Base-by-base conservation (phyloP, 208 protist species). In the Acanthamoeba lenticulata region DNA sequence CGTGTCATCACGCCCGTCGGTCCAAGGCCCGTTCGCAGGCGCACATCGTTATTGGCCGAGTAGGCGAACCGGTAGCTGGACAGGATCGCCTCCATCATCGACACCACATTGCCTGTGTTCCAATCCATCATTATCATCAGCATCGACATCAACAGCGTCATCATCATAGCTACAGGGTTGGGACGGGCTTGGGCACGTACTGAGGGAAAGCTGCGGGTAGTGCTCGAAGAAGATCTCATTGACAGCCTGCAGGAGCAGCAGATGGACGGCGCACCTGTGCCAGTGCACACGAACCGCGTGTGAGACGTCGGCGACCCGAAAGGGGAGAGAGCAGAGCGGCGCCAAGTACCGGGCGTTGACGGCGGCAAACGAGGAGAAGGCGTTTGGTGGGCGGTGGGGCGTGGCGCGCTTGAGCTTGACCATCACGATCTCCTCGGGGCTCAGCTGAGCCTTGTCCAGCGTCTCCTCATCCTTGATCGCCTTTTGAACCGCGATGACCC, bases 171-270 rank as follows among this genome's bases (percentile, higher is more conserved):
- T 19, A 52, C 5, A 52, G 15, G 45, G 45, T 15, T 52, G 5
- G 9, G n/a, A 72, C 13, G 4, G 32, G 29, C 34, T 21, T 3
- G 2, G 0, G 5, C 62, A 3, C n/a, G 1, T 77, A 77, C 67
- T 34, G 36, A 77, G 29, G 2, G 77, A 88, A n/a, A 88, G 77
- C 11, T 60, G 77, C 77, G 49, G 27, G 32, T 88, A 88, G 77
- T 88, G 77, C 47, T 88, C 77, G 47, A 88, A 88, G 47, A 88
- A 62, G n/a, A 88, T 49, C 45, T 88, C 77, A 32, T 88, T 88
- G 0, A 88, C 40, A 3, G 77, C 40, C 45, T 49, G 40, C 3
- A 88, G 40, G 13, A 88, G 24, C 77, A 88, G 47, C 77, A 88
- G 77, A 19, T 88, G 77, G 15, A 88, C 21, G 7, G 77, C n/a